Conservation (phyloP, 768 basidiomycete species). For the Mrakia frigida region DNA sequence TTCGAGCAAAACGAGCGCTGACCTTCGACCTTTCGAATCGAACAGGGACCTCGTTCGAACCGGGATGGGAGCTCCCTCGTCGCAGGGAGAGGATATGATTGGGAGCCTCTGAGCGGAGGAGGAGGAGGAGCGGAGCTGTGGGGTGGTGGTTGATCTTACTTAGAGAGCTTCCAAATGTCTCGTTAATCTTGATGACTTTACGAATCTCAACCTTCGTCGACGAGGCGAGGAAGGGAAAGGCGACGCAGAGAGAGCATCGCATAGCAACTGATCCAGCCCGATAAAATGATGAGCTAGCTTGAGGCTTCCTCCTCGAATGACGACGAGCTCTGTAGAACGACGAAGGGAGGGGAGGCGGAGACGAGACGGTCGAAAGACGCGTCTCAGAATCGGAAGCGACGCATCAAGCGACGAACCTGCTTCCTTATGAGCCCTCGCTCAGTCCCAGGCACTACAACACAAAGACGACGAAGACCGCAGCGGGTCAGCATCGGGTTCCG, state of each 20-base stretch:
- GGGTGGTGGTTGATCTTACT: no score
- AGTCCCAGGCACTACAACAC: conserved; percentile 23
- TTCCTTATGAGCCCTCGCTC: not conserved
- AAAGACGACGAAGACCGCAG: not conserved
- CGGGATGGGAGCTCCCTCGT: conserved; percentile 11
- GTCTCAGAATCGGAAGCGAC: not conserved
- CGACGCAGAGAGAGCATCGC: no score
- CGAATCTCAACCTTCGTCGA: no score
- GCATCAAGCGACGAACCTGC: not conserved
- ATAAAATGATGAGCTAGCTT: no score
- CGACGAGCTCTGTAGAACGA: no score
- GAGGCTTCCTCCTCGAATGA: no score
- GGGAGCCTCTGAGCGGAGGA: not conserved
- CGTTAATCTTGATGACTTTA: no score
- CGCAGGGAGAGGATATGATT: not conserved
- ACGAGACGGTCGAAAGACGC: not conserved
- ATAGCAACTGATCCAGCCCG: no score
- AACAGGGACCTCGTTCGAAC: conserved; percentile 23
- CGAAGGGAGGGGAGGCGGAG: not conserved
- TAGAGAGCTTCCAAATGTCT: no score
- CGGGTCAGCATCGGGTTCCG: no score
- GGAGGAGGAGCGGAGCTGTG: not conserved
- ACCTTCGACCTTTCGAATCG: not conserved
- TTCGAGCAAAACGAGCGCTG: no score
- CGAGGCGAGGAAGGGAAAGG: no score